These are phyloP conservation scores for Colletotrichum navitas DNA, from an alignment of 2,329 filamentous ascomycete species.

Conservation along the genomic window DNA sequence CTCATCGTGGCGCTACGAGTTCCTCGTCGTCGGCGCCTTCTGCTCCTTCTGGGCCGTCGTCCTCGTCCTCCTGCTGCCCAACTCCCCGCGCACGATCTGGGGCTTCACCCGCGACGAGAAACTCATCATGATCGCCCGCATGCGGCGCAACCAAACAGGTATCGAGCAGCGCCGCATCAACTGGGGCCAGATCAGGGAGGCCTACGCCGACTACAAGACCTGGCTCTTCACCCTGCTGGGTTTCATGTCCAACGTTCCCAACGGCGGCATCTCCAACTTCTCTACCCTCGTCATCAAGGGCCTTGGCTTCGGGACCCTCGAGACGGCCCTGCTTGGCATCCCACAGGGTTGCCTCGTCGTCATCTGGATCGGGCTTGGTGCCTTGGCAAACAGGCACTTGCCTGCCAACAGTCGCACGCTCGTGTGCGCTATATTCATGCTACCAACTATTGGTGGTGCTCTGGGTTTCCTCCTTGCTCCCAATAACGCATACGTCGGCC, in stretches of 20 bases:
- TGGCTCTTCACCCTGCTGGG: constrained; percentile 70
- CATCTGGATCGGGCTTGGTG: constrained; percentile 57
- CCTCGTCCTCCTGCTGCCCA: constrained; percentile 68
- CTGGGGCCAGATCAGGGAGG: constrained; percentile 66
- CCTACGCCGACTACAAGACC: constrained; percentile 69
- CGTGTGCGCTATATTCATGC: constrained; percentile 67
- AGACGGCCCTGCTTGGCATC: constrained; percentile 55
- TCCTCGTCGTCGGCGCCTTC: constrained; percentile 71
- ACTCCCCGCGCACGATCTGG: constrained; percentile 67
- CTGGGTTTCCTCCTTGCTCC: constrained; percentile 70
- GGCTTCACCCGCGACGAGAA: constrained; percentile 64
- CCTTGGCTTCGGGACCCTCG: constrained; percentile 62
- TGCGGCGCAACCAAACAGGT: constrained; percentile 70
- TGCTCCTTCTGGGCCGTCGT: constrained; percentile 71
- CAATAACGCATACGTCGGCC: constrained; percentile 61
- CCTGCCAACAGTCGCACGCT: constrained; percentile 63
- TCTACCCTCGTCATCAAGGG: constrained; percentile 71
- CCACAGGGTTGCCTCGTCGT: constrained; percentile 54
- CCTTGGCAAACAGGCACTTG: constrained; percentile 54
- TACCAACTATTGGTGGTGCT: constrained; percentile 70
- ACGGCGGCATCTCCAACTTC: constrained; percentile 72
- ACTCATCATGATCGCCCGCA: constrained; percentile 66
- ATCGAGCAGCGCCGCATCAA: constrained; percentile 69
- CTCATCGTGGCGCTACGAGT: constrained; percentile 75
- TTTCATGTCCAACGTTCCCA: constrained; percentile 65